A percentile compares a stretch with the other conserved stretches of the same genome.
These are phyloP conservation scores for Cryphonectria parasitica DNA, from an alignment of 2,329 filamentous ascomycete species.

Conservation along the genomic window DNA sequence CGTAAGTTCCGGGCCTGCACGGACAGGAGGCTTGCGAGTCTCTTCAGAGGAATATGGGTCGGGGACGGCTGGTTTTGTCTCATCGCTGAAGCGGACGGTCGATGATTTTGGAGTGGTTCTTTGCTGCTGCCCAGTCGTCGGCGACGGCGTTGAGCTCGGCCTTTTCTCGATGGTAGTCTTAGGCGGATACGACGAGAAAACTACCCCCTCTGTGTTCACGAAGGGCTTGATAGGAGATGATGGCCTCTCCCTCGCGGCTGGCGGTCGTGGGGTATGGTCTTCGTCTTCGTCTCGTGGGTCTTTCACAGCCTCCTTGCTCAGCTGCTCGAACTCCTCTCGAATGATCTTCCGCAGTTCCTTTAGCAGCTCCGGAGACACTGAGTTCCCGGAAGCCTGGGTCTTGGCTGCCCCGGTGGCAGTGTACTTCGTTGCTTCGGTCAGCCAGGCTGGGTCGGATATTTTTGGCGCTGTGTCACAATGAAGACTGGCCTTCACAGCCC, in stretches of 20 bases:
- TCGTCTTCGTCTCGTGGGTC: slow-evolving; percentile 15
- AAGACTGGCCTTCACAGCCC: slow-evolving; percentile 11
- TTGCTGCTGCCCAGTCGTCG: not conserved
- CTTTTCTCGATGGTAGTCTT: slow-evolving; percentile 21
- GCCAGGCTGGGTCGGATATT: not conserved
- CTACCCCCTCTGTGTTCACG: slow-evolving; percentile 12
- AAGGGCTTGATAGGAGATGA: slow-evolving; percentile 15
- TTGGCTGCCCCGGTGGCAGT: not conserved
- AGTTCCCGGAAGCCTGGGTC: not conserved
- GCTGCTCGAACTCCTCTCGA: slow-evolving; percentile 31
- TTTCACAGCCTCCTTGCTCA: slow-evolving; percentile 19
- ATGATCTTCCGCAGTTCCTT: slow-evolving; percentile 33
- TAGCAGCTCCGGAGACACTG: slow-evolving; percentile 30
- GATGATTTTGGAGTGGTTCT: slow-evolving; percentile 14
- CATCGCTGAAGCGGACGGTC: slow-evolving; percentile 28
- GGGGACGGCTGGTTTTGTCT: slow-evolving; percentile 24
- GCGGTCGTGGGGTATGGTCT: slow-evolving; percentile 7
- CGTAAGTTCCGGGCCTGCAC: slow-evolving; percentile 49
- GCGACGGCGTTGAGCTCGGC: slow-evolving; percentile 1
- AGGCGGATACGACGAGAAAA: slow-evolving; percentile 11
- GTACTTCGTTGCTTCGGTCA: not conserved
- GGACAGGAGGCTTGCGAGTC: not conserved
- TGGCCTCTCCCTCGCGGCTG: slow-evolving; percentile 6
- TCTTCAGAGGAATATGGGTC: slow-evolving; percentile 14
- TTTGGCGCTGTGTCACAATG: slow-evolving; percentile 11